Evolutionary conservation across 805 yeast species (phyloP), one percentile per base, ranked within the genome.

Genomic region (Suhomyces emberorum): DNA sequence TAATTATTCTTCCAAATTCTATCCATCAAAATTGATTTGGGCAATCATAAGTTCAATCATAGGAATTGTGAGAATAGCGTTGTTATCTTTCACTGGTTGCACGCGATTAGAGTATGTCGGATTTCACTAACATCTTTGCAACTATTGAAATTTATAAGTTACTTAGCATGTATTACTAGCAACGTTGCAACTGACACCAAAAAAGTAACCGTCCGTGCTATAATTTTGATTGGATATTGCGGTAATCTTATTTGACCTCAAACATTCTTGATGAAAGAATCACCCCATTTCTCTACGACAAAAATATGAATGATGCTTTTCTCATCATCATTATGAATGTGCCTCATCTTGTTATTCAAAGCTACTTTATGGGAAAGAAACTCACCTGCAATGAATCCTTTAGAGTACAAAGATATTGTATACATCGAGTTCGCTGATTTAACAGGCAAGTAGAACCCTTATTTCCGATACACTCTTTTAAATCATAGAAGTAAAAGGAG

Each of bases 201-300:
- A 59, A 76, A 76, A 51, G 55, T 65, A 31, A 61, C 72, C 2
- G 69, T 63, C 2, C 73, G 65, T 48, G 72, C 76, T 2, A 44
- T 71, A 20, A 54, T 61, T 39, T 61, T 77, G 27, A 49, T 77
- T 32, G 74, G 72, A 4, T 76, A 69, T 54, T 71, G 78, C 51
- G 83, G 83, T 16, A 78, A 76, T 48, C 56, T 74, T 32, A 57
- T 67, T 32, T 83, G 83, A 1, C 80, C 82, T 1, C 79, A 74
- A 42, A 61, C 76, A 4, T 75, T 74, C 47, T 52, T 56, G 29
- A 54, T 55, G 0, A 39, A 34, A 3, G 72, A 76, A 46, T 73
- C 76, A 2, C 77, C 78, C 15, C 37, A 43, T 3, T 74, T 71
- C 44, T 48, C 51, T 10, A 59, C 64, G 25, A 78, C 70, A 12